Evolutionary conservation across 148 eudicot species (phyloP).

Genomic region (Cornus suecica): DNA sequence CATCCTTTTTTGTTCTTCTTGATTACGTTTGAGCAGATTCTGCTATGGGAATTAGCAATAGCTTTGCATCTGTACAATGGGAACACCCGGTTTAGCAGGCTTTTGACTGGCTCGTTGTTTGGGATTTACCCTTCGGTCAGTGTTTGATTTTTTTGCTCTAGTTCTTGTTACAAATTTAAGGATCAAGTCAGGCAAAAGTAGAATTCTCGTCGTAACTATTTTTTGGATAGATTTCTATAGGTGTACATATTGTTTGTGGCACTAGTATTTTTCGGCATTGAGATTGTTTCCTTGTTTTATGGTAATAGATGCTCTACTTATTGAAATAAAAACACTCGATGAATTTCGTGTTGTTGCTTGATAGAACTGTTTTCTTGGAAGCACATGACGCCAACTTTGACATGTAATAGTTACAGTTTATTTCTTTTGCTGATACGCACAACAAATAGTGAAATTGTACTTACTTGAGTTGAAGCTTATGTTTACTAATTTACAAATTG

Average conservation of each 20-base stretch:
- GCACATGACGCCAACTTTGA: too few species aligned
- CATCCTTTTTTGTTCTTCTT: constrained; percentile 6
- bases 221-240: not conserved
- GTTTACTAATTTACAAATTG: too few species aligned
- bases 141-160: constrained; percentile 2
- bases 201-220: too few species aligned
- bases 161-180: not conserved
- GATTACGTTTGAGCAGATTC: constrained; percentile 37
- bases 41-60: constrained; percentile 48
- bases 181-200: not conserved
- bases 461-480: too few species aligned
- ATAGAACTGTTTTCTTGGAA: too few species aligned
- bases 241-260: not conserved
- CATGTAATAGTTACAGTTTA: too few species aligned
- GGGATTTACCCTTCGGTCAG: constrained; percentile 70
- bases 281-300: not conserved
- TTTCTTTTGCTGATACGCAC: too few species aligned
- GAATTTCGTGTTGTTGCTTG: too few species aligned
- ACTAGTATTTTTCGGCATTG: not conserved
- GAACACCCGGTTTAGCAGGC: constrained; percentile 33
- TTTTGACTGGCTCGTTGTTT: constrained; percentile 47
- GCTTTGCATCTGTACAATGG: constrained; percentile 41
- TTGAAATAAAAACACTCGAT: not conserved
- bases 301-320: not conserved
- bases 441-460: too few species aligned